Evolutionary conservation across 1,284 basidiomycete genomes (phyloP).

Genomic region (Ganoderma resinaceum): DNA sequence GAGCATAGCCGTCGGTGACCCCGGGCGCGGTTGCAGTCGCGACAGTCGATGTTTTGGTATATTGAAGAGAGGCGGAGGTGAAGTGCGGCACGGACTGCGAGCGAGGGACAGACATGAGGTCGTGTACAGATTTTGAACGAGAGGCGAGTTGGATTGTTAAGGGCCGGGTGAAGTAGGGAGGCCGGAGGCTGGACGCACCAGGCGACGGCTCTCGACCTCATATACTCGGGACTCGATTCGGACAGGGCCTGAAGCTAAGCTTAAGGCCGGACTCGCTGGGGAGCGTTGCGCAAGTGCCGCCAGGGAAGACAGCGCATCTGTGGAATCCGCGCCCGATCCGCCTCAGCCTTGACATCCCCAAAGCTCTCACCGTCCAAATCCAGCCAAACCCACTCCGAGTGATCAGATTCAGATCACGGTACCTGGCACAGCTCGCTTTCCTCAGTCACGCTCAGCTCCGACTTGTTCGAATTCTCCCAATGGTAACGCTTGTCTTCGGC

Average conservation of each 20-base stretch:
- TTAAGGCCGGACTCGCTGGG: background rate
- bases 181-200: background rate
- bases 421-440: constrained; percentile 8
- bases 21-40: constrained; percentile 15
- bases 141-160: background rate
- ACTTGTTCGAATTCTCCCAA: too few relatives aligned
- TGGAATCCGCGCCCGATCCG: constrained; percentile 4
- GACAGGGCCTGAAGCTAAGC: background rate
- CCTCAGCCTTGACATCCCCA: constrained; percentile 22
- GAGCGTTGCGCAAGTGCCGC: constrained; percentile 11
- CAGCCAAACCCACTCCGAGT: constrained; percentile 11
- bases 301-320: background rate
- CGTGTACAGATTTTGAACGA: constrained; percentile 10
- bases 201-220: background rate
- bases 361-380: constrained; percentile 25
- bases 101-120: constrained; percentile 37
- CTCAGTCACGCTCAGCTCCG: background rate
- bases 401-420: constrained; percentile 1
- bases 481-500: too few relatives aligned
- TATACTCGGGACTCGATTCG: background rate
- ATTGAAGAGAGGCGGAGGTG: constrained; percentile 11
- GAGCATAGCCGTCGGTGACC: constrained; percentile 12
- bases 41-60: constrained; percentile 20
- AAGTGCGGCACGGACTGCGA: constrained; percentile 40
- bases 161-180: constrained; percentile 1